phyloP scores from a whole-genome alignment of 106 monocot species.

The Platanthera guangdongensis region DNA sequence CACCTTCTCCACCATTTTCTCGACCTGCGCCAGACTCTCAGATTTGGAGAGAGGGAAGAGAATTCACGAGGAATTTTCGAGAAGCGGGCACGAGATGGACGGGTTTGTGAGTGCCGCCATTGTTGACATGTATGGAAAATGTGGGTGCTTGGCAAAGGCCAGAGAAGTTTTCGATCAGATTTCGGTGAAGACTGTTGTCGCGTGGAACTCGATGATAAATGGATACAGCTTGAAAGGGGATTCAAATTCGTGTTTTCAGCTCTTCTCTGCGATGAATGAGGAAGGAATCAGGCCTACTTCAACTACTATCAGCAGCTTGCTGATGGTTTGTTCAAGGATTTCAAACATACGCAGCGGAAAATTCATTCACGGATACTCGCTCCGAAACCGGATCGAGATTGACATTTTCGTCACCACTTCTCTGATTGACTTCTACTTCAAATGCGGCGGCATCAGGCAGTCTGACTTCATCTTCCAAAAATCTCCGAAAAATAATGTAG shows the following conservation, averaged over 20 bases:
- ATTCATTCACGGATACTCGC: constrained; percentile 46
- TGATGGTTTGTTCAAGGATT: constrained; percentile 44
- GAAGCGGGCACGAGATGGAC: constrained; percentile 27
- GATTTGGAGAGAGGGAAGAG: constrained; percentile 39
- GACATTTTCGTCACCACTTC: constrained; percentile 49
- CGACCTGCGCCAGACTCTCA: constrained; percentile 54
- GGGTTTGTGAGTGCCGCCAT: constrained; percentile 44
- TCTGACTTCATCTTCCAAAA: constrained; percentile 33
- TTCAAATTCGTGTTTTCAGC: constrained; percentile 25
- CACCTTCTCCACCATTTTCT: constrained; percentile 38
- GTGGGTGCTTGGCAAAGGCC: constrained; percentile 37
- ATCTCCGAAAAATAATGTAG: constrained; percentile 27
- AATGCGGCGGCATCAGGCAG: constrained; percentile 32
- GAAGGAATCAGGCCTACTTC: constrained; percentile 40
- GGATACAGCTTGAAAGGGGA: constrained; percentile 46
- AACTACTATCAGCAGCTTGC: constrained; percentile 55
- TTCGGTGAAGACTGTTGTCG: constrained; percentile 28
- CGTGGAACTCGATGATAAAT: constrained; percentile 66
- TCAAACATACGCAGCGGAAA: constrained; percentile 37
- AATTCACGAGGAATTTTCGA: constrained; percentile 39
- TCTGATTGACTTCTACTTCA: constrained; percentile 63
- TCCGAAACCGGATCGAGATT: constrained; percentile 33
- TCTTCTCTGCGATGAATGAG: constrained; percentile 40
- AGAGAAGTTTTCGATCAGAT: constrained; percentile 54
- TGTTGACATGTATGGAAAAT: constrained; percentile 76